phyloP scores from a whole-genome alignment of 2,329 filamentous ascomycete species.

The Colletotrichum sp. region DNA sequence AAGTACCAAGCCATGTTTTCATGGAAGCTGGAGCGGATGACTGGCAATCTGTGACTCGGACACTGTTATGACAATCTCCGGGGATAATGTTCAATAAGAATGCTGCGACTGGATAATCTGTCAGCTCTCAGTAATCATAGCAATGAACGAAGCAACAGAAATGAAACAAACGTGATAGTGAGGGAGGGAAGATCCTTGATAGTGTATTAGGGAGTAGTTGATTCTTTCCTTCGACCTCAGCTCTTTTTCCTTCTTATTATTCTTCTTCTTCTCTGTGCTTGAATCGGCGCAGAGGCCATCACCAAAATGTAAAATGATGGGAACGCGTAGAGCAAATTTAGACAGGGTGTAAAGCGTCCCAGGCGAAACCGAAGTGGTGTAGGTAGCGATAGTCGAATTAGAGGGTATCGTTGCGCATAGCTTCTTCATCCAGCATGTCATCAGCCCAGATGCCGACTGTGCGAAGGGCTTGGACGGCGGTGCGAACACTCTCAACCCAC shows the following conservation, averaged over 20 bases:
- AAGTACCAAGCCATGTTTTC: too few relatives aligned
- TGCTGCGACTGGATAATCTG: too few relatives aligned
- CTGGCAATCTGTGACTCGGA: too few relatives aligned
- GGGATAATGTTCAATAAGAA: too few relatives aligned
- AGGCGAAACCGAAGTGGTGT: background rate
- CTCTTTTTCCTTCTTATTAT: background rate
- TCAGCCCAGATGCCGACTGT: background rate
- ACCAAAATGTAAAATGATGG: background rate
- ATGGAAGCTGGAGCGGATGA: too few relatives aligned
- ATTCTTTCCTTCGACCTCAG: background rate
- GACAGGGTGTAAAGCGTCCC: background rate
- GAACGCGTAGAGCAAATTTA: background rate
- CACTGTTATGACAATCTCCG: too few relatives aligned
- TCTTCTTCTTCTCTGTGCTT: background rate
- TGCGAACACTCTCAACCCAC: background rate
- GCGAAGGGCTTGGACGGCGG: background rate
- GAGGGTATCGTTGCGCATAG: background rate
- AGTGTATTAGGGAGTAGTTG: background rate
- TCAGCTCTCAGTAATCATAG: too few relatives aligned
- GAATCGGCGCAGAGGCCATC: background rate
- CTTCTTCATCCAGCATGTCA: background rate
- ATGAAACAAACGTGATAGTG: background rate
- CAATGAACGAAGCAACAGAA: background rate
- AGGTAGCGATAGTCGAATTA: background rate
- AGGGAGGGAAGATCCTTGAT: background rate